Base-by-base conservation (phyloP, 768 basidiomycete species). In the Flagelloscypha sp. region DNA sequence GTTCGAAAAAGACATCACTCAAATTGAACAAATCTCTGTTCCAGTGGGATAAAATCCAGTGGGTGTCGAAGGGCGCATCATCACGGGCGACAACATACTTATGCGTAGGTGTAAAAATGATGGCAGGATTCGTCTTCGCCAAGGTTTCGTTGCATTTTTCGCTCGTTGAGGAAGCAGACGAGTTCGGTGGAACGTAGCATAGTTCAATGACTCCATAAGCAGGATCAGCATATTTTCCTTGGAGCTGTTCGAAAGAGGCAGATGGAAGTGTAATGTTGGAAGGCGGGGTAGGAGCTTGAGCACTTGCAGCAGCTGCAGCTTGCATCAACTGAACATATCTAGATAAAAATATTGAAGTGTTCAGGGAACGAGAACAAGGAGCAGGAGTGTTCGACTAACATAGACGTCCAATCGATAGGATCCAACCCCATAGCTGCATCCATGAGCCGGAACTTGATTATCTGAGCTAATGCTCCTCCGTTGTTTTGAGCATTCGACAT, bases 31-130 rank as follows among this genome's bases (percentile, higher is more conserved):
- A 6, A 22, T 53, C 49, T 6, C 41, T 46, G 22, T 48, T 40
- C 24, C 52, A 56, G 24, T 58, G 57, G 3, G 43, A 35, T 2
- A 55, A 22, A 9, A 35, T 37, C n/a, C 51, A 19, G 29, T 57
- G 50, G 3, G 49, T 37, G 2, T 27, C 42, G 12, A 58, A 36
- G 8, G 54, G 42, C 0, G 55, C 55, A 1, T 54, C 54, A 2
- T 52, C 36, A 5, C 50, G 10, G n/a, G n/a, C n/a, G n/a, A n/a
- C n/a, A n/a, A n/a, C n/a, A n/a, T n/a, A n/a, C n/a, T n/a, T n/a
- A n/a, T n/a, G n/a, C n/a, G n/a, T 38, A 3, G 16, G 27, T 9
- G 37, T 15, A 7, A 45, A 28, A 16, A 52, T 23, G 6, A 43
- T 39, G 13, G 44, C 47, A 5, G 50, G 50, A 19, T 54, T 47